A percentile compares a stretch with the other conserved stretches of the same genome.
Conservation (phyloP, 768 basidiomycete species). For the Tremella yokohamensis region DNA sequence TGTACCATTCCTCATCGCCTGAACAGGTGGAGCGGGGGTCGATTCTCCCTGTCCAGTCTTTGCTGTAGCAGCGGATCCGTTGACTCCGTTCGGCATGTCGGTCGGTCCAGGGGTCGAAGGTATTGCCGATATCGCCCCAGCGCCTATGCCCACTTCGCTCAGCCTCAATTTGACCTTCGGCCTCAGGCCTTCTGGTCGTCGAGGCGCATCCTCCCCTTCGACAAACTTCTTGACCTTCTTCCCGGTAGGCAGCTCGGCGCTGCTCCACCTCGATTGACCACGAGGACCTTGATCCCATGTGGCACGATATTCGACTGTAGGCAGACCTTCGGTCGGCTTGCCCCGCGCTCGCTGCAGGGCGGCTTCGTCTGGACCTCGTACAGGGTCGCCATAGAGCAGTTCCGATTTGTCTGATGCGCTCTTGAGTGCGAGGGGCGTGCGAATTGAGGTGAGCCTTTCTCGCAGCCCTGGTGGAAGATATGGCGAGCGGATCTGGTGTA, state of each 20-base stretch:
- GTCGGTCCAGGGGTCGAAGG: no score
- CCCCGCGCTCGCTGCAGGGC: constrained; percentile 31
- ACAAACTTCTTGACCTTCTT: constrained; percentile 31
- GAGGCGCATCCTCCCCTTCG: constrained; percentile 31
- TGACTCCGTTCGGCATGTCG: no score
- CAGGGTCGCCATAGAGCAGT: constrained; percentile 34
- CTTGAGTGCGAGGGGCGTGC: constrained; percentile 29
- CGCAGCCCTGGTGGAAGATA: constrained; percentile 30
- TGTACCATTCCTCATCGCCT: no score
- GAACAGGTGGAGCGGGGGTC: no score
- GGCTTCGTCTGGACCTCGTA: constrained; percentile 28
- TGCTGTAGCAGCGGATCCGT: no score
- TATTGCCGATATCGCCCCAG: no score
- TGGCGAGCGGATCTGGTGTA: constrained; percentile 32
- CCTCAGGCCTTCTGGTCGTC: not conserved
- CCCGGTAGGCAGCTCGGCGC: constrained; percentile 30
- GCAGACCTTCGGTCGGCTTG: constrained; percentile 17
- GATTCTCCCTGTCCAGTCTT: no score
- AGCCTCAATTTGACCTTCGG: no score
- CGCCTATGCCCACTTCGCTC: no score
- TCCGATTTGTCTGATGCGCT: constrained; percentile 18
- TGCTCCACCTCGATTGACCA: constrained; percentile 30
- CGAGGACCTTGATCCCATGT: constrained; percentile 39
- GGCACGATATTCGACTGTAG: constrained; percentile 16
- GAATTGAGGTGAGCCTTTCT: constrained; percentile 34